phyloP scores from a whole-genome alignment of 2,329 filamentous ascomycete species.

The Ascochyta rabiei region DNA sequence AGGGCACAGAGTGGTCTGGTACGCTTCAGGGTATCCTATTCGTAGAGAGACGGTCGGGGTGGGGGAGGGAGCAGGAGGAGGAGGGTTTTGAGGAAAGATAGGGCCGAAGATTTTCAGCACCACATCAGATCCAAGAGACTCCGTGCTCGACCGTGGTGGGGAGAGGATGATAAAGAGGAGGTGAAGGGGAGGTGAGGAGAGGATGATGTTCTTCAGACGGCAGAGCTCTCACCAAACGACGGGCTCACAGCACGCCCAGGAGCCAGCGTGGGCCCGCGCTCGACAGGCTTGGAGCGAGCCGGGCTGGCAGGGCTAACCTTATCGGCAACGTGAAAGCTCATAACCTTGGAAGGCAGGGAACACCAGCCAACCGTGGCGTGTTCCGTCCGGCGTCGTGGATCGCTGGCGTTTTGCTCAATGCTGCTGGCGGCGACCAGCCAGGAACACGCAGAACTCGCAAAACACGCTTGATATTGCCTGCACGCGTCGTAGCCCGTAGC shows the following conservation, averaged over 20 bases:
- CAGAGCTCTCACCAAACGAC: conserved; percentile 45
- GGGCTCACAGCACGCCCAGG: conserved; percentile 39
- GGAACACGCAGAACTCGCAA: too few relatives aligned
- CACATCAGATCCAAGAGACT: conserved; percentile 47
- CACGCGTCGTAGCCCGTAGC: conserved; percentile 25
- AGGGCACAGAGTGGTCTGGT: conserved; percentile 37
- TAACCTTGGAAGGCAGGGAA: conserved; percentile 41
- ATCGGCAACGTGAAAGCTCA: conserved; percentile 22
- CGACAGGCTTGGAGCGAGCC: conserved; percentile 18
- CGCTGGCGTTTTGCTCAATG: conserved; percentile 33
- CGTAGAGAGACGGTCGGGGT: conserved; percentile 41
- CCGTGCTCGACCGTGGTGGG: conserved; percentile 47
- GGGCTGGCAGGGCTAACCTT: conserved; percentile 8
- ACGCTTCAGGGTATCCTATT: conserved; percentile 42
- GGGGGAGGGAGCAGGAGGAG: conserved; percentile 45
- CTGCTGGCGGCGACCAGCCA: conserved; percentile 33
- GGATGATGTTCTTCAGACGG: conserved; percentile 41
- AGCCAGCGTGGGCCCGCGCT: conserved; percentile 30
- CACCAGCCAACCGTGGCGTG: conserved; percentile 24
- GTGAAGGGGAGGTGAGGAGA: conserved; percentile 37
- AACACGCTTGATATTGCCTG: conserved; percentile 37
- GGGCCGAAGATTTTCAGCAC: conserved; percentile 44
- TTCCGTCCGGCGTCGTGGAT: conserved; percentile 26
- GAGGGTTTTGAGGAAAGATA: conserved; percentile 45
- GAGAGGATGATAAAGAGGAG: conserved; percentile 34